phyloP scores from a whole-genome alignment of 106 monocot genomes.

The Dendrobium chrysotoxum region DNA sequence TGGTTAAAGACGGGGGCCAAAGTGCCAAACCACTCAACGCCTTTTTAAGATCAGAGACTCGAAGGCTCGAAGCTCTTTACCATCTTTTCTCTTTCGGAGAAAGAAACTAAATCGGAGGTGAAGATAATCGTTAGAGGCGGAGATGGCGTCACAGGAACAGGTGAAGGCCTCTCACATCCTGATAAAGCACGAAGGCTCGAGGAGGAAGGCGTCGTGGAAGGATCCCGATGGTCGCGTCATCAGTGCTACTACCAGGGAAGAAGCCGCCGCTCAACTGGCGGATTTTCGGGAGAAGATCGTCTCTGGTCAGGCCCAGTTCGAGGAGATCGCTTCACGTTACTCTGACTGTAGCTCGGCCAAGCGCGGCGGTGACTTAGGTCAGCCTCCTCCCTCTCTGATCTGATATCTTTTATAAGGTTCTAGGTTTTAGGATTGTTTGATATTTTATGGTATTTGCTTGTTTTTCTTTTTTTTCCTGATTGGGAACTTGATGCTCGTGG shows the following conservation, averaged over 20 bases:
- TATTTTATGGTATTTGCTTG: not conserved
- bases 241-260: slow-evolving; percentile 45
- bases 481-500: not conserved
- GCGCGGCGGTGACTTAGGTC: slow-evolving; percentile 96
- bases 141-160: slow-evolving; percentile 33
- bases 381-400: not conserved
- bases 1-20: too few relatives aligned
- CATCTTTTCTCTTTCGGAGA: not conserved
- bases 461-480: not conserved
- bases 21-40: too few relatives aligned
- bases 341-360: slow-evolving; percentile 93
- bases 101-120: not conserved
- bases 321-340: slow-evolving; percentile 45
- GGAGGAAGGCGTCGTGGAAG: slow-evolving; percentile 88
- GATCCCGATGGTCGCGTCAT: slow-evolving; percentile 80
- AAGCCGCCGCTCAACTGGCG: slow-evolving; percentile 41
- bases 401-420: not conserved
- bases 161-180: slow-evolving; percentile 81
- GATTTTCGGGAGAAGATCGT: slow-evolving; percentile 45
- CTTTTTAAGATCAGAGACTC: too few relatives aligned
- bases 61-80: too few relatives aligned
- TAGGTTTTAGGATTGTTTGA: not conserved
- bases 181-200: slow-evolving; percentile 89
- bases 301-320: slow-evolving; percentile 52
- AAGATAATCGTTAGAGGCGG: not conserved